Evolutionary conservation across 2,329 filamentous ascomycete species (phyloP), one percentile per base, ranked within the genome.

Genomic region (Apiospora aurea): DNA sequence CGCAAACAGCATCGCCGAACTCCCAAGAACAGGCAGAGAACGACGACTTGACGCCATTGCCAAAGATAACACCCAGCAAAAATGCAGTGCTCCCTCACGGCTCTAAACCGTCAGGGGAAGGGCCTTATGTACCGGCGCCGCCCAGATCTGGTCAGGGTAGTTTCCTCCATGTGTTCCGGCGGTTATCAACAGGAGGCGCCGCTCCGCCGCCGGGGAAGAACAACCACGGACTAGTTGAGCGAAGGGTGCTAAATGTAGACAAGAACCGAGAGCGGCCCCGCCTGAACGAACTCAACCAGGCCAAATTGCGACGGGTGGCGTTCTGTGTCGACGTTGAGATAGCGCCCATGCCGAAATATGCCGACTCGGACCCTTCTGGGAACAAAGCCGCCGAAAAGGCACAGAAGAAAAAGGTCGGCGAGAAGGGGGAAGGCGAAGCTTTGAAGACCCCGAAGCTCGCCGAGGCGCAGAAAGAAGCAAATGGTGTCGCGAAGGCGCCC

Each of bases 301-400:
- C 90, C 68, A 97, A 96, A 80, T 82, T 99, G 73, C 90, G 94
- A 70, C 90, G 95, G 70, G 96, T 99, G 0, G 93, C 96, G 0
- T 99, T 99, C 79, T 97, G 94, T 77, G 96, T 99, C 2, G 96
- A 99, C 79, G 95, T 99, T 5, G 96, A 99, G 81, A 97, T 99
- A 78, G 96, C 96, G 3, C 94, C 95, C 0, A 91, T 94, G 79
- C 94, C 95, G 34, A 91, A 90, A 76, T 96, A 97, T 76, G 83
- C 85, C 18, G 93, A 96, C 3, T 86, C 86, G 21, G 87, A 88
- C 8, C 81, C 87, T 71, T 78, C 81, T n/a, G 83, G 84, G 61
- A 88, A 88, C 72, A 83, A 82, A 71, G 80, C 82, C 69, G 84
- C 83, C 61, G 87, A 87, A 73, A 88, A 88, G 78, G 88, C 86